These are phyloP conservation scores for Daldinia loculata DNA, from an alignment of 495 filamentous ascomycete species.

Conservation along the genomic window DNA sequence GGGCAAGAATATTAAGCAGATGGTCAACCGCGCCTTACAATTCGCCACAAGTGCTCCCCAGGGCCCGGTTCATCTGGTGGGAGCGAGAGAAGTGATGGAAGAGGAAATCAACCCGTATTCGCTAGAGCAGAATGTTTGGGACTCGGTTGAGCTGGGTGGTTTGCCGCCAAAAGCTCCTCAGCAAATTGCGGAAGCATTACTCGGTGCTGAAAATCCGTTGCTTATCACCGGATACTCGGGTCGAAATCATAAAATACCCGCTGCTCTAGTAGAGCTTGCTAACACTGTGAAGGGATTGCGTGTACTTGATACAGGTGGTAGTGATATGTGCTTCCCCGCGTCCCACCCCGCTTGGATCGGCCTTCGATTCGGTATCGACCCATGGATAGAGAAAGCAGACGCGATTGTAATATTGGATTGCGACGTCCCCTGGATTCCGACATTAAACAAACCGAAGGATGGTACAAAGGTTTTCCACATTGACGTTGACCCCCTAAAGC, in stretches of 20 bases:
- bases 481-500: slow-evolving; percentile 86
- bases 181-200: slow-evolving; percentile 74
- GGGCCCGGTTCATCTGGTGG: slow-evolving; percentile 87
- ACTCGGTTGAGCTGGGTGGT: slow-evolving; percentile 77
- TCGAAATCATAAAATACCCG: slow-evolving; percentile 73
- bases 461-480: slow-evolving; percentile 79
- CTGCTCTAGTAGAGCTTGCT: slow-evolving; percentile 78
- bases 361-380: slow-evolving; percentile 78
- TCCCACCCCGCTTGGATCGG: slow-evolving; percentile 77
- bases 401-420: slow-evolving; percentile 88
- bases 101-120: slow-evolving; percentile 86
- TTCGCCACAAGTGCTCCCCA: slow-evolving; percentile 84
- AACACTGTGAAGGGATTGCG: slow-evolving; percentile 79
- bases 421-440: slow-evolving; percentile 74
- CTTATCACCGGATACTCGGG: slow-evolving; percentile 86
- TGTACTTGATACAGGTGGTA: slow-evolving; percentile 88
- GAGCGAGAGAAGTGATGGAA: slow-evolving; percentile 90
- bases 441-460: slow-evolving; percentile 65
- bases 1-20: slow-evolving; percentile 93
- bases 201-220: slow-evolving; percentile 76
- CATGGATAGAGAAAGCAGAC: slow-evolving; percentile 77
- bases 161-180: slow-evolving; percentile 71
- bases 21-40: slow-evolving; percentile 89
- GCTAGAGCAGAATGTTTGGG: slow-evolving; percentile 78
- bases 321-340: slow-evolving; percentile 95